These are phyloP conservation scores for Artemisia argyi DNA, from an alignment of 129 eudicot species.

Conservation along the genomic window DNA sequence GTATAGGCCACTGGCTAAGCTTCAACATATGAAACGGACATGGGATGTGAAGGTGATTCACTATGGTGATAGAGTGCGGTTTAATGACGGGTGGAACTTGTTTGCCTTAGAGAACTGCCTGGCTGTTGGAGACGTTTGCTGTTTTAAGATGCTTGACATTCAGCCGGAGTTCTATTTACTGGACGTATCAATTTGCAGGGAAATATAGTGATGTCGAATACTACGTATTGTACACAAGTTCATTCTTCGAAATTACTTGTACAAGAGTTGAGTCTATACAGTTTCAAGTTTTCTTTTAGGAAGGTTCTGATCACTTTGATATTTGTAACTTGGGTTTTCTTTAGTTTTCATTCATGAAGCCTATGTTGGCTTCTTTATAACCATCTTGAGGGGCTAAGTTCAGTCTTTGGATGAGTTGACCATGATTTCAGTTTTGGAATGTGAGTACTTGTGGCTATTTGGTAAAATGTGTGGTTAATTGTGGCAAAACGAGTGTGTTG, in stretches of 20 bases:
- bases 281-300: neutral
- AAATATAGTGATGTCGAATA: constrained; percentile 5
- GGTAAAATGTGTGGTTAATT: neutral
- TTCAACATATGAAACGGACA: constrained; percentile 20
- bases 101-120: constrained; percentile 30
- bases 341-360: neutral
- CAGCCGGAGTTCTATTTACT: constrained; percentile 23
- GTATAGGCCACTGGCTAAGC: constrained; percentile 23
- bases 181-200: constrained; percentile 27
- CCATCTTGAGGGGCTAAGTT: neutral
- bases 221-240: neutral
- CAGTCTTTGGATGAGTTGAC: neutral
- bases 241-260: neutral
- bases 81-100: constrained; percentile 26
- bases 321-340: neutral
- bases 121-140: constrained; percentile 36
- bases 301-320: neutral
- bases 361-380: neutral
- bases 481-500: neutral
- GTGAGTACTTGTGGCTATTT: neutral
- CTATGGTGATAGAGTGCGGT: neutral
- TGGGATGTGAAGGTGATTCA: constrained; percentile 30
- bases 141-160: constrained; percentile 32
- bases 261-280: neutral
- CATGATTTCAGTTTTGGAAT: constrained; percentile 1